Percentiles rank a stretch among this genome's conserved stretches.
phyloP scores from a whole-genome alignment of 345 rosid species.

The Tarenaya hassleriana region DNA sequence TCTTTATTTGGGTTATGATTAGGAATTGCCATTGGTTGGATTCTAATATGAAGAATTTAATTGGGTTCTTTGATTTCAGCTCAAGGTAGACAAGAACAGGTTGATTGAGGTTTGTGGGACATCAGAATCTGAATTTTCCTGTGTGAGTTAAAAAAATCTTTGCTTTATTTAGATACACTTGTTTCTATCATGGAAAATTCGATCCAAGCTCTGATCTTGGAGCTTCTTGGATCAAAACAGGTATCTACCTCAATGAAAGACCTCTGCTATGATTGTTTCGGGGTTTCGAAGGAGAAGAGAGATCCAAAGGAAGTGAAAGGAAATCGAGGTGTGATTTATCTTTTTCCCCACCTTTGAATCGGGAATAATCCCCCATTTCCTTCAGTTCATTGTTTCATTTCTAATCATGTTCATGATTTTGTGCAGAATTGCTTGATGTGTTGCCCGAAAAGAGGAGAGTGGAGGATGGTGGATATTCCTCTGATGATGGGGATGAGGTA shows the following conservation, averaged over 20 bases:
- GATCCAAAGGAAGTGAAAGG: slow-evolving; percentile 23
- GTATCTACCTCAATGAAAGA: slow-evolving; percentile 29
- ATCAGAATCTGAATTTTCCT: slow-evolving; percentile 74
- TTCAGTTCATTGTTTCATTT: not conserved
- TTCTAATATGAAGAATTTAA: not conserved
- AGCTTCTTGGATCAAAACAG: slow-evolving; percentile 4
- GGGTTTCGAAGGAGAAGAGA: slow-evolving; percentile 43
- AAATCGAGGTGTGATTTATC: slow-evolving; percentile 23
- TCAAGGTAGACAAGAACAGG: slow-evolving; percentile 72
- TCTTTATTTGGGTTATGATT: not conserved
- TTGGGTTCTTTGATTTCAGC: slow-evolving; percentile 38
- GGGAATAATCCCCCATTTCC: no score
- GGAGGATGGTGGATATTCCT: slow-evolving; percentile 52
- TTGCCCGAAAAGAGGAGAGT: slow-evolving; percentile 9
- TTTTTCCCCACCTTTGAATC: no score
- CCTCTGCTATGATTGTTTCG: slow-evolving; percentile 31
- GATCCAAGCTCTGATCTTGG: slow-evolving; percentile 28
- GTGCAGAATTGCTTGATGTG: slow-evolving; percentile 27
- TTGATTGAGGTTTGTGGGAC: slow-evolving; percentile 90
- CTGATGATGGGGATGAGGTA: slow-evolving; percentile 59
- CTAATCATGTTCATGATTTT: not conserved
- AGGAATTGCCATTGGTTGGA: not conserved
- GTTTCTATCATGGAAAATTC: slow-evolving; percentile 39
- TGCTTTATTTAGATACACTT: slow-evolving; percentile 11
- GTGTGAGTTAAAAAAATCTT: slow-evolving; percentile 40